Base-by-base conservation (phyloP, 2,329 filamentous ascomycete genomes). In the Hypoxylon rubiginosum region DNA sequence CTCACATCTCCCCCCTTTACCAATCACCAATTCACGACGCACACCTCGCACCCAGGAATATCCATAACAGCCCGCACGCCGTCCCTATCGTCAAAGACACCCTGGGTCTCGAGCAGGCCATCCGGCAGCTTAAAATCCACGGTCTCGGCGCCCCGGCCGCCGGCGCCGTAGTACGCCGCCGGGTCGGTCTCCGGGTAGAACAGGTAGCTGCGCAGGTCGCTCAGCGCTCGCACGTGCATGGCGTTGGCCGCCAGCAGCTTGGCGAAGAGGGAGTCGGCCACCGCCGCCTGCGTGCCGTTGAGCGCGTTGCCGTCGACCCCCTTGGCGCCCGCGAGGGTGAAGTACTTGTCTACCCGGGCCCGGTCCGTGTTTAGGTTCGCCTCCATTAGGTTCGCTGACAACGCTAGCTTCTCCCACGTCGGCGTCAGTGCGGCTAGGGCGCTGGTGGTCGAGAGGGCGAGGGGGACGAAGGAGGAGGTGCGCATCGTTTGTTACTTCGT, bases 161-260 rank as follows among this genome's bases (percentile, higher is more conserved):
- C 55, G 13, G 48, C 50, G 10, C 62, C 55, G 45, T 68, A 68
- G 55, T 66, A 66, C 7, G 30, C 57, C 28, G 30, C 58, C 5
- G 66, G 66, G 41, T 68, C 52, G 1, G 32, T 21, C 36, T 63
- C 62, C 8, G 58, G 58, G 46, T 61, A 63, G 52, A 59, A 68
- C 39, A 68, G 24, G 41, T 63, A 68, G 32, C 58, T 55, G 48
- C 63, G 63, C 28, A 68, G 41, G 34, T 68, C 63, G 11, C n/a
- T 45, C 52, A 63, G 3, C 2, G 63, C 66, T 53, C 50, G 17
- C 10, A 68, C 60, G 7, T 68, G 66, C 58, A 63, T 58, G 28
- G 39, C 43, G 32, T 68, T 66, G 13, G 66, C 62, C 11, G 55
- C 55, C 55, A 21, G n/a, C 8, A 68, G 30, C n/a, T 55, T 57